A percentile compares a stretch with the other conserved stretches of the same genome.
Conservation (phyloP, 2,329 filamentous ascomycete species). For the Juglanconis oblonga region DNA sequence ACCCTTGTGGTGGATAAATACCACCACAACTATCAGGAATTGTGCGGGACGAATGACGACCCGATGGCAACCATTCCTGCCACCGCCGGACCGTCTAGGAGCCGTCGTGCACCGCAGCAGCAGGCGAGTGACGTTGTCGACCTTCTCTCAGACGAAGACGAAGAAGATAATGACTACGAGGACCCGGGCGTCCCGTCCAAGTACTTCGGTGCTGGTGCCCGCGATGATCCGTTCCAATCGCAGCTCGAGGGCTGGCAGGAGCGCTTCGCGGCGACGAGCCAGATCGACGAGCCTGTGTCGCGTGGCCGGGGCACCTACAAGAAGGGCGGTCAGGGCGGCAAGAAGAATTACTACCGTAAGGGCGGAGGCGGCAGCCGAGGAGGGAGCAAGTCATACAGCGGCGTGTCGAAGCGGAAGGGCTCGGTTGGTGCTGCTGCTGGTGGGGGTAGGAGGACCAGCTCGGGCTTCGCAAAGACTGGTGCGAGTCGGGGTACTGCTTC, state of each 20-base stretch:
- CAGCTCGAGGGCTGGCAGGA: conserved; percentile 28
- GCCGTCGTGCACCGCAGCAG: conserved; percentile 21
- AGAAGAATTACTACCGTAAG: conserved; percentile 16
- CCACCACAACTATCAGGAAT: conserved; percentile 36
- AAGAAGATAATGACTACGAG: conserved; percentile 28
- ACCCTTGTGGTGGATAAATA: conserved; percentile 55
- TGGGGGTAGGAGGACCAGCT: conserved; percentile 4
- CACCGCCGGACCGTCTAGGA: conserved; percentile 10
- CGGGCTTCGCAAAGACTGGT: conserved; percentile 4
- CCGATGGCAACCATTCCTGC: conserved; percentile 15
- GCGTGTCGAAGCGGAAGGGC: conserved; percentile 21
- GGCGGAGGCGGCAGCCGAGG: conserved; percentile 17
- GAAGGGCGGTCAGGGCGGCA: conserved; percentile 16
- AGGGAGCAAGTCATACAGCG: conserved; percentile 18
- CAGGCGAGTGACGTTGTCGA: conserved; percentile 46
- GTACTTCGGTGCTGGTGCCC: conserved; percentile 38
- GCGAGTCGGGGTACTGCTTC: conserved; percentile 3
- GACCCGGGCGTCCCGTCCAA: conserved; percentile 39
- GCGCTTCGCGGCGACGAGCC: conserved; percentile 22
- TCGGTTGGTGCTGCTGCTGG: background rate
- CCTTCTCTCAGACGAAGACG: conserved; percentile 47
- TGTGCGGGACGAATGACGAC: conserved; percentile 25
- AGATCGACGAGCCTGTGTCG: conserved; percentile 23
- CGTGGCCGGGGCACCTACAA: conserved; percentile 19
- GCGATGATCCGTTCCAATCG: conserved; percentile 11